Conservation (phyloP, 2,329 filamentous ascomycete genomes). For the Aspergillus sp. region DNA sequence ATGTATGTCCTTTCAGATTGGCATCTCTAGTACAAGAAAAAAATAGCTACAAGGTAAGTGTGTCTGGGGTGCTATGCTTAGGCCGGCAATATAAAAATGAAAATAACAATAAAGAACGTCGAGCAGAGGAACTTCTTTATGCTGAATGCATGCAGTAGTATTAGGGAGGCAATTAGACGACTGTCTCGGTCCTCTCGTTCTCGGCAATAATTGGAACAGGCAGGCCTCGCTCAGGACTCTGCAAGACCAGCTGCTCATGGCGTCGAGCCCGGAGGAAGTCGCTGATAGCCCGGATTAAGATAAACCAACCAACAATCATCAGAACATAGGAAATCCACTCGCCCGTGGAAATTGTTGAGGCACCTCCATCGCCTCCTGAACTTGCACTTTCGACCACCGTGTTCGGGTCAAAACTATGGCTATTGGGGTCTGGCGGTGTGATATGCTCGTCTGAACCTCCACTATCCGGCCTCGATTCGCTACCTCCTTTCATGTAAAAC, state of each 20-base stretch:
- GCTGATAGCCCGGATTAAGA: constrained; percentile 88
- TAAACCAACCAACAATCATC: constrained; percentile 98
- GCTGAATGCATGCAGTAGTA: constrained; percentile 3
- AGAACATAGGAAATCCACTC: constrained; percentile 91
- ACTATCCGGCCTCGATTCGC: constrained; percentile 41
- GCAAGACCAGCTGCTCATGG: constrained; percentile 89
- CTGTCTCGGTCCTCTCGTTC: constrained; percentile 75
- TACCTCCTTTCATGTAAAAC: constrained; percentile 81
- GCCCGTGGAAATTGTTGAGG: constrained; percentile 64
- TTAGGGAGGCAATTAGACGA: constrained; percentile 56
- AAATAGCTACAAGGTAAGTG: constrained; percentile 11
- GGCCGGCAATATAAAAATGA: constrained; percentile 9
- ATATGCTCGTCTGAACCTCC: constrained; percentile 46
- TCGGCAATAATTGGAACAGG: constrained; percentile 82
- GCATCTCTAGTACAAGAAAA: constrained; percentile 15
- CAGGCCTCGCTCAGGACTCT: constrained; percentile 86
- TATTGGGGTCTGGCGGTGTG: constrained; percentile 81
- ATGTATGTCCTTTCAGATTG: constrained; percentile 16
- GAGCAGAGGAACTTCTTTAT: constrained; percentile 2
- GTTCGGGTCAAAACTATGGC: constrained; percentile 80
- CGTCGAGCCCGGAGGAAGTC: constrained; percentile 85
- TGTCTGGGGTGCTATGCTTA: constrained; percentile 2
- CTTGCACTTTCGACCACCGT: constrained; percentile 52
- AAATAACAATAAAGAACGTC: constrained; percentile 8
- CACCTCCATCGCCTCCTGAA: constrained; percentile 32